Conservation (phyloP, 352 stramenopile species). For the Globisporangium polare region DNA sequence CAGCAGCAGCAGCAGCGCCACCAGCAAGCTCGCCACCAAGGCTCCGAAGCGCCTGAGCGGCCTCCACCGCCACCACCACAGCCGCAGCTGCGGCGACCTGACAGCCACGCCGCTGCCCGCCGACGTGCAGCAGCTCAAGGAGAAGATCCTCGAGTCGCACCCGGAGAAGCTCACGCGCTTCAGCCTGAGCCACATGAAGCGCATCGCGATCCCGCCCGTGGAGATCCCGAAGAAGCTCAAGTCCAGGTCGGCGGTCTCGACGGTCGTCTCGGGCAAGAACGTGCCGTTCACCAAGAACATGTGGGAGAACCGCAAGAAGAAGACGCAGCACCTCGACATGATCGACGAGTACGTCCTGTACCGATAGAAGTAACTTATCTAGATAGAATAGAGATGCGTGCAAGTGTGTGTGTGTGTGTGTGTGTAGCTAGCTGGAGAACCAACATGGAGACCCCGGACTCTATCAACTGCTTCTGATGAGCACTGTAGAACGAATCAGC, state of each 20-base stretch:
- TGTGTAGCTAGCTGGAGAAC: neutral
- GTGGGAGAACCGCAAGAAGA: constrained; percentile 64
- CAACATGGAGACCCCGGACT: neutral
- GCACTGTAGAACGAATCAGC: neutral
- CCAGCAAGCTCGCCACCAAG: constrained; percentile 11
- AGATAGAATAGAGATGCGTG: neutral
- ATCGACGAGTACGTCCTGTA: constrained; percentile 41
- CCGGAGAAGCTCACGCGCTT: constrained; percentile 46
- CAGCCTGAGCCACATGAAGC: constrained; percentile 57
- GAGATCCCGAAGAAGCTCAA: constrained; percentile 50
- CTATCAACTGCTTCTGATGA: constrained; percentile 5
- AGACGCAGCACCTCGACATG: constrained; percentile 40
- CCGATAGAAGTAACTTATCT: constrained; percentile 21
- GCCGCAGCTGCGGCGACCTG: constrained; percentile 13
- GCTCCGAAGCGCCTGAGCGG: constrained; percentile 28
- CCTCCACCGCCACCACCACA: constrained; percentile 27
- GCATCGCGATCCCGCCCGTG: constrained; percentile 51
- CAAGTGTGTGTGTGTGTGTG: too few species aligned
- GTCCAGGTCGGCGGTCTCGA: constrained; percentile 30
- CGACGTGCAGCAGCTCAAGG: constrained; percentile 54
- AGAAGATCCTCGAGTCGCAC: constrained; percentile 43
- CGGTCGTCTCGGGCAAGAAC: constrained; percentile 50
- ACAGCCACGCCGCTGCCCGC: constrained; percentile 28
- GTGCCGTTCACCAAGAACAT: constrained; percentile 63
- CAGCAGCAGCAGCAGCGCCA: constrained; percentile 1